Evolutionary conservation across 768 basidiomycete species (phyloP).

Genomic region (Lactarius vividus): DNA sequence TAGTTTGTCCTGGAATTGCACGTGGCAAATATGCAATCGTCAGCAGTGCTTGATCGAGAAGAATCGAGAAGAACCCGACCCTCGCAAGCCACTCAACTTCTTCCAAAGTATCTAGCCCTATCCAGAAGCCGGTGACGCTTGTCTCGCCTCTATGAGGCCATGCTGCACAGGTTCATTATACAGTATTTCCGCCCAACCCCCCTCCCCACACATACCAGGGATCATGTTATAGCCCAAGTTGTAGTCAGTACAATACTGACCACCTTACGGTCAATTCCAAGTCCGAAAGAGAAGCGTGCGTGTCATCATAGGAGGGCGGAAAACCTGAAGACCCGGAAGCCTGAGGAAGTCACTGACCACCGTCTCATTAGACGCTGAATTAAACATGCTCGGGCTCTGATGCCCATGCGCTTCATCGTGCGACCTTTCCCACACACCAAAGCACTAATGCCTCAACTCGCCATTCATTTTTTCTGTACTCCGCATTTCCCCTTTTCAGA

Average conservation of each 20-base stretch:
- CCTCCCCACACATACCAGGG: no score
- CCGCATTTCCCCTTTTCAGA: neutral
- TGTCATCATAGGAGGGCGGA: neutral
- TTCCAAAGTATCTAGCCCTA: no score
- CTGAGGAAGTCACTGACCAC: neutral
- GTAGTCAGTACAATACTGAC: no score
- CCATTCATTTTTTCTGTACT: neutral
- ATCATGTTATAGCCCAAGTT: no score
- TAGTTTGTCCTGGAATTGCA: neutral
- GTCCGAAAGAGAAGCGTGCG: neutral
- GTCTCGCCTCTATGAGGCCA: no score
- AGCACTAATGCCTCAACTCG: neutral
- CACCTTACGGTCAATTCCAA: neutral
- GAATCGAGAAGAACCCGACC: no score
- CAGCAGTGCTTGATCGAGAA: no score
- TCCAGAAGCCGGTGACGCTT: no score
- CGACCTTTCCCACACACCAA: neutral
- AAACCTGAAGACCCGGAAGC: neutral
- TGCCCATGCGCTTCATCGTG: neutral
- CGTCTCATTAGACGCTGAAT: neutral
- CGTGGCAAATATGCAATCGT: no score
- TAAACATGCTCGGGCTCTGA: neutral
- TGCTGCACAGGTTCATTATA: no score
- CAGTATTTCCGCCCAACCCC: no score
- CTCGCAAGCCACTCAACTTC: no score